A percentile compares a stretch with the other conserved stretches of the same genome.
Conservation (phyloP, 495 filamentous ascomycete species). For the Saxispiralis lemnorum region DNA sequence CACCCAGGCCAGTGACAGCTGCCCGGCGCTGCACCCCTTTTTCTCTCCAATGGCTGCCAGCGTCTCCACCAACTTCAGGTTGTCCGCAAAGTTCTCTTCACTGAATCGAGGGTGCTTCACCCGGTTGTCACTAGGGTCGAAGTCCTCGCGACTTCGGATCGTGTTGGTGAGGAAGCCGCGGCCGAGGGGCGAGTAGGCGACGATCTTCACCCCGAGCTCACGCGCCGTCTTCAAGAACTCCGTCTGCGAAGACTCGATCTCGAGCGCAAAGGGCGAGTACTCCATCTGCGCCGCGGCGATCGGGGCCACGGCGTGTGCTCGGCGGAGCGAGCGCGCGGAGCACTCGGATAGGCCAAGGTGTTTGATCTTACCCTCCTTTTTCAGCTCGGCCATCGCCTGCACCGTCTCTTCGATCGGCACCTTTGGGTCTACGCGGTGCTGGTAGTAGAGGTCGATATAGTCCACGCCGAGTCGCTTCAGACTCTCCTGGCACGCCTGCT, state of each 20-base stretch:
- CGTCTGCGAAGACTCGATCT: constrained; percentile 34
- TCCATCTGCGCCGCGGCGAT: constrained; percentile 45
- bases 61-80: constrained; percentile 42
- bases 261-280: constrained; percentile 38
- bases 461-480: constrained; percentile 34
- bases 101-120: constrained; percentile 30
- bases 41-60: constrained; percentile 46
- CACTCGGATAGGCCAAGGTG: constrained; percentile 42
- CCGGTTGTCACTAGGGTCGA: constrained; percentile 24
- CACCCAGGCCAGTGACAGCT: constrained; percentile 25
- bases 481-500: constrained; percentile 32
- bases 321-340: constrained; percentile 36
- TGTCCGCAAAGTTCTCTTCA: constrained; percentile 32
- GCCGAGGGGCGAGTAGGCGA: constrained; percentile 34
- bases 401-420: constrained; percentile 46
- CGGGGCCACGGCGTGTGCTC: constrained; percentile 39
- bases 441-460: constrained; percentile 31
- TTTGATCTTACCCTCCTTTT: constrained; percentile 36
- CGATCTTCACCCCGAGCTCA: constrained; percentile 31
- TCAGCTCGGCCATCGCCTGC: constrained; percentile 25
- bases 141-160: constrained; percentile 30
- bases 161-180: constrained; percentile 38
- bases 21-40: constrained; percentile 37
- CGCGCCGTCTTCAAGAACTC: constrained; percentile 37
- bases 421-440: constrained; percentile 23